Evolutionary conservation across 1,284 basidiomycete genomes (phyloP), one percentile per base, ranked within the genome.

Genomic region (Ustilago tritici): DNA sequence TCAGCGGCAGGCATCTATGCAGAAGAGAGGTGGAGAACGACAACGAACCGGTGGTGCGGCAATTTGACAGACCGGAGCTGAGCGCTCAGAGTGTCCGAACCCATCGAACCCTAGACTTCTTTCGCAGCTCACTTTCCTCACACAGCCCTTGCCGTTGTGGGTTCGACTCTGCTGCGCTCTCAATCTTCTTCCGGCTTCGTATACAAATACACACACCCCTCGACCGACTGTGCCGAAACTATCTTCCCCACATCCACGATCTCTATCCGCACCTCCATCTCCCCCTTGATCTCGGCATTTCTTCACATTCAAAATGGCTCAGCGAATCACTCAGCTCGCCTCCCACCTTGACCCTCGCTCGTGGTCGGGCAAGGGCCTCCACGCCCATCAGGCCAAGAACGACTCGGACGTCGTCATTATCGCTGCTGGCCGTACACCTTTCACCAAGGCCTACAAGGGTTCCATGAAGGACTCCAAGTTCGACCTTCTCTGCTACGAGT

Each of bases 381-480:
- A 75, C 50, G 72, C 79, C 32, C 78, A 78, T 61, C 49, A 55
- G 60, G 62, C 68, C 68, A 84, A 84, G 70, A 75, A 79, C 67
- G 81, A 82, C 59, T 61, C 72, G 41, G 82, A 84, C 54, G 82
- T 83, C 31, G 94, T 95, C 78, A 91, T 95, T 66, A 94, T 93
- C 1, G 93, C 93, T 80, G 92, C 92, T 23, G 91, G 92, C 78
- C 90, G 93, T 36, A 93, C 92, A 9, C 91, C 93, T 14, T 89
- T 93, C 80, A 92, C 93, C 50, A 90, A 89, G 76, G 91, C 93
- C 2, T 91, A 89, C 85, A 93, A 92, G 82, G 93, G 93, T 31
- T 92, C 90, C 5, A 90, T 93, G 87, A 93, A 91, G 87, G 93
- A 95, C 86, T 91, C 90, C 56, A 73, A 59, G 23, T 76, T 76